Evolutionary conservation across 208 protist species (phyloP).

Genomic region (Crithidia thermophila): DNA sequence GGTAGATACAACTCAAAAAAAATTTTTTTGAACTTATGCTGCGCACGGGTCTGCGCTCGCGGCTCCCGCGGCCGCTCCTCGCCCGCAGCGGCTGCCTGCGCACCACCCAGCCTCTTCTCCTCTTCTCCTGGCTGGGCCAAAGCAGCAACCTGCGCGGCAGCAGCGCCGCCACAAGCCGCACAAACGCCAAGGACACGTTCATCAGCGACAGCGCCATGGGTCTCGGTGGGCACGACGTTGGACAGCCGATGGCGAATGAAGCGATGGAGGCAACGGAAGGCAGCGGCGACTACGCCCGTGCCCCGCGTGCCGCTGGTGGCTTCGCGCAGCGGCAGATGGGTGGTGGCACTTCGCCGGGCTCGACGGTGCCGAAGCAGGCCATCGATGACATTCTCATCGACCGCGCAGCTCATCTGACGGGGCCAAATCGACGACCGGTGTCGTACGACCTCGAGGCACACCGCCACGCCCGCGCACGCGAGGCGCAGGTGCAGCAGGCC

Average conservation of each 20-base stretch:
- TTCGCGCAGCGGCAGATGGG: slow-evolving; percentile 11
- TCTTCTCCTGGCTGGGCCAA: slow-evolving; percentile 25
- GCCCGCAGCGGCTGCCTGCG: slow-evolving; percentile 1
- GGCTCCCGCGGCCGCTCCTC: background rate
- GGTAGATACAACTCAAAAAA: slow-evolving; percentile 3
- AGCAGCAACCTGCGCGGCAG: slow-evolving; percentile 31
- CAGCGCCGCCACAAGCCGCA: slow-evolving; percentile 6
- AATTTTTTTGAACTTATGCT: background rate
- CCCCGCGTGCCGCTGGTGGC: background rate
- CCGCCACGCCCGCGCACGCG: slow-evolving; percentile 31
- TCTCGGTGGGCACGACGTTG: slow-evolving; percentile 30
- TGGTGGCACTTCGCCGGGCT: slow-evolving; percentile 19
- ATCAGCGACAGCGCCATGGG: slow-evolving; percentile 34
- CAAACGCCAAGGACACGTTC: slow-evolving; percentile 25
- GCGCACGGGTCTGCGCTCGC: background rate
- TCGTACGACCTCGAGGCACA: slow-evolving; percentile 56
- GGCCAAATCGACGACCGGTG: slow-evolving; percentile 38
- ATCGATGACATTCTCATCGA: slow-evolving; percentile 54
- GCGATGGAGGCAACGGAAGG: slow-evolving; percentile 24
- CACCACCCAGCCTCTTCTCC: slow-evolving; percentile 8
- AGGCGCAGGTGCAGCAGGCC: slow-evolving; percentile 19
- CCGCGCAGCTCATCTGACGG: slow-evolving; percentile 32
- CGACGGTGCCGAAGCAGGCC: slow-evolving; percentile 33
- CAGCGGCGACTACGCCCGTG: slow-evolving; percentile 5
- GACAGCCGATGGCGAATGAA: slow-evolving; percentile 34